Conservation (phyloP, 345 rosid species). For the Bruguiera gymnorhiza region DNA sequence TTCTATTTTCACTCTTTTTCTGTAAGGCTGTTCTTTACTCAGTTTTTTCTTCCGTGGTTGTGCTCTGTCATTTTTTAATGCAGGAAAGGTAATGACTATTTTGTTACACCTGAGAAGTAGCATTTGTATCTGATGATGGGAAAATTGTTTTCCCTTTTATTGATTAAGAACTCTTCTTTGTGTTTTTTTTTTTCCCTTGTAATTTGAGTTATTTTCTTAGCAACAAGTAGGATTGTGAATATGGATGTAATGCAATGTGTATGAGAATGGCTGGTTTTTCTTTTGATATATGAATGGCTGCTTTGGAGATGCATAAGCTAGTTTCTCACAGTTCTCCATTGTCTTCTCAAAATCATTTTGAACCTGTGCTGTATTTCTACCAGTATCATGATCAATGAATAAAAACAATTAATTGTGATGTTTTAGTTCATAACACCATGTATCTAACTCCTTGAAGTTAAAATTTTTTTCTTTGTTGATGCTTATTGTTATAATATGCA, state of each 20-base stretch:
- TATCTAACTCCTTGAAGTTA: not conserved
- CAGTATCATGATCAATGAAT: not conserved
- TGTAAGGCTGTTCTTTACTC: not conserved
- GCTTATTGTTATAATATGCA: not conserved
- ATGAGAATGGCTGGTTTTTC: too few species aligned
- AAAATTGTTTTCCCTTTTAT: not conserved
- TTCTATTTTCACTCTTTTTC: not conserved
- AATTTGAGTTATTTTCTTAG: not conserved
- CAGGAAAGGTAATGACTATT: not conserved
- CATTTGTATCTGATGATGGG: too few species aligned
- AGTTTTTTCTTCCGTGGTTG: not conserved
- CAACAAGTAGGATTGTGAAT: not conserved
- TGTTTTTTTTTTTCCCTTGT: not conserved
- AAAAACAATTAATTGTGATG: not conserved
- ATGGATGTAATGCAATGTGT: not conserved
- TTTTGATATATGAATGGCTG: too few species aligned
- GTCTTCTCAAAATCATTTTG: not conserved
- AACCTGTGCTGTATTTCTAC: not conserved
- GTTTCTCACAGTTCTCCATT: too few species aligned
- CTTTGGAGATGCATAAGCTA: too few species aligned
- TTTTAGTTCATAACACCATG: not conserved
- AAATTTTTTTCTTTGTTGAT: not conserved
- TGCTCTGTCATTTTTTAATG: not conserved
- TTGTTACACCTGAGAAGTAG: not conserved
- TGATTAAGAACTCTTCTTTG: too few species aligned